Base-by-base conservation (phyloP, 2,329 filamentous ascomycete genomes). In the Phoma sp. region DNA sequence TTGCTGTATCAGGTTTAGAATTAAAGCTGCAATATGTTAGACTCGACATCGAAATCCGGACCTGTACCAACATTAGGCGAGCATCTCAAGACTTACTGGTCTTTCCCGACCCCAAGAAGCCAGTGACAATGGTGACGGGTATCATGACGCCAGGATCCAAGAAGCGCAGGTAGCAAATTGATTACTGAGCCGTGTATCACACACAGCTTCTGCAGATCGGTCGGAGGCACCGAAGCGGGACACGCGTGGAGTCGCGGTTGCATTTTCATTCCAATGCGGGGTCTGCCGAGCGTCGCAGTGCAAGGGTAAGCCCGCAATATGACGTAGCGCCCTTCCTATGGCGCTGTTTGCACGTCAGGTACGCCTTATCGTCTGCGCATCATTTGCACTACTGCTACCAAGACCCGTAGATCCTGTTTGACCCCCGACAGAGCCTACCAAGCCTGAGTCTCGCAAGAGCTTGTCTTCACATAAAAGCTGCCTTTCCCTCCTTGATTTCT, bases 31-130 rank as follows among this genome's bases (percentile, higher is more conserved):
- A 27, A 10, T 22, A 23, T 4, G 22, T 55, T 25, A 43, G 50
- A 22, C 18, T 23, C 8, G 27, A 35, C 27, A 30, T 27, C 9
- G 33, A 37, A 44, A 13, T 38, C 14, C 36, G 48, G 38, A 41
- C 36, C 30, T 36, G 38, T 32, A 50, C 37, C 46, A 50, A 50
- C 47, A 38, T 55, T 50, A 49, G 46, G 36, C 42, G 36, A 35
- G 36, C 36, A 45, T 25, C 9, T 40, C 45, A 39, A 22, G 18
- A 60, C 68, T 48, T 59, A 75, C 71, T 98, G 1, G 95, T 99
- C 79, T 98, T 98, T 55, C 95, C 95, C 7, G 91, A 93, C 70
- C 95, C 95, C 13, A 98, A 85, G 78, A 98, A 99, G 72, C 95
- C 95, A 4, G 95, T 99, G 47, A 99, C 82, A 71, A 99, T 96